Percentiles rank a stretch among this genome's conserved stretches.
Evolutionary conservation across 345 rosid species (phyloP).

Genomic region (Schrenkiella parvula): DNA sequence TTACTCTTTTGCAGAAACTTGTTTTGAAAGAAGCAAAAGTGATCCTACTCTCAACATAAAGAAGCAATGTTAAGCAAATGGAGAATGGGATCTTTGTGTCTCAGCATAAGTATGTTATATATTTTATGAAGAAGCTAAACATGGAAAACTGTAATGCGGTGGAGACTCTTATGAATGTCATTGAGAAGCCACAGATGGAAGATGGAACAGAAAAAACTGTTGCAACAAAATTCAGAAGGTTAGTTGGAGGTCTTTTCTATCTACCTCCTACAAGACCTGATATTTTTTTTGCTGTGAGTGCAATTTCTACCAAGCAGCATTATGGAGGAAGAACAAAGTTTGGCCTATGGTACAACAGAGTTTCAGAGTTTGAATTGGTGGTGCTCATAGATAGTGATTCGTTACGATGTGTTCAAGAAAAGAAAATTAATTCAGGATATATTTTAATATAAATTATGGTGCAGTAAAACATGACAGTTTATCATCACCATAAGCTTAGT

Average conservation of each 20-base stretch:
- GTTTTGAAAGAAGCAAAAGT: background rate
- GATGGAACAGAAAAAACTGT: background rate
- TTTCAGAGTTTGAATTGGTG: too few species aligned
- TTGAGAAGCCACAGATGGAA: background rate
- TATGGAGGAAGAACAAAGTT: too few species aligned
- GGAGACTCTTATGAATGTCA: background rate
- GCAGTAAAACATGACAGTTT: too few species aligned
- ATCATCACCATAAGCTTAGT: too few species aligned
- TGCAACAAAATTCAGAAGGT: background rate
- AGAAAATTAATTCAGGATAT: too few species aligned
- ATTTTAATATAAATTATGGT: too few species aligned
- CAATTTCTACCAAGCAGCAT: background rate
- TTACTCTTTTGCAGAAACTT: background rate
- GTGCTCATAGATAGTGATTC: too few species aligned
- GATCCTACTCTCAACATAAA: background rate
- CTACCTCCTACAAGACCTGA: background rate
- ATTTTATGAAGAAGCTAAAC: background rate
- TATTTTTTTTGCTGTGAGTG: background rate
- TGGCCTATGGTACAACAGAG: too few species aligned
- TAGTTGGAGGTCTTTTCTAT: background rate
- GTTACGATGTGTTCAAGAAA: too few species aligned
- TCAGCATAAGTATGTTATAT: background rate
- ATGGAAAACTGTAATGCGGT: background rate
- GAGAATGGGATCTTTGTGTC: background rate
- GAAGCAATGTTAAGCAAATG: slow-evolving; percentile 2